Evolutionary conservation across 805 yeast species (phyloP), one percentile per base, ranked within the genome.

Genomic region (Komagataella populi): DNA sequence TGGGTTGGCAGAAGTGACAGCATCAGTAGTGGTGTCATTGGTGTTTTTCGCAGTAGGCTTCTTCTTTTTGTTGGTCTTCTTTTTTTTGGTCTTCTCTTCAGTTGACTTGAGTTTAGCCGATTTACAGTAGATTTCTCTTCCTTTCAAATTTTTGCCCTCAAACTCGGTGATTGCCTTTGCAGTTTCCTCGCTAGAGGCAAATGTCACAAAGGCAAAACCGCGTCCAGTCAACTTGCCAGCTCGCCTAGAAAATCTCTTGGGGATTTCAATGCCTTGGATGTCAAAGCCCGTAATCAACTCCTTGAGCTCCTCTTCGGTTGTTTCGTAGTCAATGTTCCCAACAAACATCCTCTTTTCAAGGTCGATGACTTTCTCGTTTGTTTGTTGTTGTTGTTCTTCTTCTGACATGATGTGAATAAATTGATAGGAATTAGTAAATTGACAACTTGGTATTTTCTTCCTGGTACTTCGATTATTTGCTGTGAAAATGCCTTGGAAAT

Each of bases 111-210:
- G 48, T 51, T 50, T 50, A 4, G 84, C 83, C 61, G 70, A 70
- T 60, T 73, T 77, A 50, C 79, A 73, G 54, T 70, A 73, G 50
- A 81, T 70, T 51, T 69, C 65, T 53, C 69, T 59, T n/a, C 63
- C 69, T 6, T 61, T 60, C 24, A 67, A 60, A 12, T 53, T 56
- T 52, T 63, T 60, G 39, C 65, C 67, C 17, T 59, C 57, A 43
- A 59, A 56, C n/a, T 51, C 54, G 22, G 53, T 57, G 24, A 64
- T 78, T n/a, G 95, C 96, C 62, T 72, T 69, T 60, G 75, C 67
- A 60, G 87, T 95, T 47, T 73, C 72, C 49, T 77, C 84, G 56
- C 81, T 78, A 53, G 73, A 68, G 49, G 77, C 71, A 56, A 83
- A 80, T 56, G 76, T 76, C 55, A 81, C 77, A 61, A 83, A 78